Evolutionary conservation across 2,329 filamentous ascomycete genomes (phyloP).

Genomic region (Neopestalotiopsis sp.): DNA sequence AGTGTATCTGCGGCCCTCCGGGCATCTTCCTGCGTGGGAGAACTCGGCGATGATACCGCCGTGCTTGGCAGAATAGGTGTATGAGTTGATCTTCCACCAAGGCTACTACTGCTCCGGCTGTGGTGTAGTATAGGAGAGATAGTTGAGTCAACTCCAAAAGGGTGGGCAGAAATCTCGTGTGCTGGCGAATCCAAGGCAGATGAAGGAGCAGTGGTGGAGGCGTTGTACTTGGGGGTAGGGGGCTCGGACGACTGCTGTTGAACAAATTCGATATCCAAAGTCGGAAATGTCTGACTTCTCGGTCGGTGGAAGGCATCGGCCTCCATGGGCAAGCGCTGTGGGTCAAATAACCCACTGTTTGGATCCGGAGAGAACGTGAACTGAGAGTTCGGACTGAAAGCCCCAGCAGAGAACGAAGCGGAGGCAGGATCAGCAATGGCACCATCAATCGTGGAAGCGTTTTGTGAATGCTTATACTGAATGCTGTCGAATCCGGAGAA

Average conservation of each 20-base stretch:
- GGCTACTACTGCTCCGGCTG: conserved; percentile 56
- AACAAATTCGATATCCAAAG: conserved; percentile 67
- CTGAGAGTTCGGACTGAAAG: conserved; percentile 76
- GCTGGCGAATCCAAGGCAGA: conserved; percentile 59
- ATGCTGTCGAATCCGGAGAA: conserved; percentile 64
- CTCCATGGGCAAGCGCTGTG: conserved; percentile 41
- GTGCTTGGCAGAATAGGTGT: conserved; percentile 42
- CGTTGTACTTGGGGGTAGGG: conserved; percentile 55
- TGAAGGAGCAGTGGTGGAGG: conserved; percentile 53
- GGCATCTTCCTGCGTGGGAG: conserved; percentile 85
- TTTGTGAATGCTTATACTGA: conserved; percentile 68
- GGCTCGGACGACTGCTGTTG: conserved; percentile 49
- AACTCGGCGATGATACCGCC: conserved; percentile 63
- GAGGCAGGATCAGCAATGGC: conserved; percentile 67
- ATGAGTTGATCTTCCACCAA: conserved; percentile 44
- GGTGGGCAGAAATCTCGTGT: conserved; percentile 48
- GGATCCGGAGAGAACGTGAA: conserved; percentile 80
- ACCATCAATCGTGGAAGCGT: conserved; percentile 70
- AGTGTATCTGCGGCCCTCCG: conserved; percentile 81
- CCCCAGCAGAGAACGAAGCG: conserved; percentile 73
- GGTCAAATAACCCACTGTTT: conserved; percentile 69
- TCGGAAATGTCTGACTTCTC: conserved; percentile 87
- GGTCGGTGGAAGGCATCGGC: conserved; percentile 70
- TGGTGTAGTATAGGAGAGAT: conserved; percentile 55
- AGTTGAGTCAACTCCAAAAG: conserved; percentile 51